Evolutionary conservation across 2,329 filamentous ascomycete genomes (phyloP), one percentile per base, ranked within the genome.

Genomic region (Dactylella cylindrospora): DNA sequence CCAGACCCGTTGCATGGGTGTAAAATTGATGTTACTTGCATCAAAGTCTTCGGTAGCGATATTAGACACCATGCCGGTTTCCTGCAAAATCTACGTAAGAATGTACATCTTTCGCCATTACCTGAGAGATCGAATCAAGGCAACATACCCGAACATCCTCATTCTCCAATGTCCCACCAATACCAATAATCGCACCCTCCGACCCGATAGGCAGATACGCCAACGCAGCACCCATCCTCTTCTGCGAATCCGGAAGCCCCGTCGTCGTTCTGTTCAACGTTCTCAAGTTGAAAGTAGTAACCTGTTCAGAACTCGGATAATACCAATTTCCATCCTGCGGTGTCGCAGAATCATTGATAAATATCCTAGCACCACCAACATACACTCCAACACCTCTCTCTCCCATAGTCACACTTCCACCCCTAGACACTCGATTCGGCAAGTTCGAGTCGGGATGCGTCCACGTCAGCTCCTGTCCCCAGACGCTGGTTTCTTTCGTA

Each of bases 1-100:
- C 57, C 49, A 62, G 22, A 62, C 57, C 22, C 57, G 43, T 31
- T 62, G 57, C 57, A 62, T 62, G 9, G 57, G 57, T 2, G 49
- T 29, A 28, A 62, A 54, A 28, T 13, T 62, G n/a, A 62, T 25
- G 26, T 50, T 38, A 13, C 45, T 26, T 2, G 57, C 32, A 13
- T 54, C 28, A 23, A 62, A 62, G 31, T 35, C 41, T 17, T 62
- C 57, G 1, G 17, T 15, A 12, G 49, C 3, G n/a, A 54, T 62
- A 23, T 54, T 29, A 5, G 29, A 9, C 15, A 54, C 31, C 10
- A 23, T 40, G 20, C 57, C 57, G 9, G 43, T 44, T 39, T 54
- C 49, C 57, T 62, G 19, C 6, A 19, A 15, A 4, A 40, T 29
- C 22, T 52, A 19, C 46, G 40, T 22, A 45, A 13, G n/a, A 19